Base-by-base conservation (phyloP, 2,329 filamentous ascomycete genomes). In the Penicillium sp. region DNA sequence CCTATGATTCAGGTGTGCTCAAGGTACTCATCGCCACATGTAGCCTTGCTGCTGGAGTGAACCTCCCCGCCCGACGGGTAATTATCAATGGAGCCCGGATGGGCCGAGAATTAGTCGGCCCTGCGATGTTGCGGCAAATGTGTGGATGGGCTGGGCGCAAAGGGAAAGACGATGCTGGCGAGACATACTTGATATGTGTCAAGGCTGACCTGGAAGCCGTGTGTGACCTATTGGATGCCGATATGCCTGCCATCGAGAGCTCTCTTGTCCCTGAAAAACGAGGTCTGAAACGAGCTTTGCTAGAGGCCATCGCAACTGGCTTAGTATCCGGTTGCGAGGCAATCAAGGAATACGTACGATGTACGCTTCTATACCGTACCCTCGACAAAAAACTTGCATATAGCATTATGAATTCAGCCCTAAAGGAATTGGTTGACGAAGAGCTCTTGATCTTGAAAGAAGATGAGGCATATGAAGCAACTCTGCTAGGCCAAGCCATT, bases 11-110 rank as follows among this genome's bases (percentile, higher is more conserved):
- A 39, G 88, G 89, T 0, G 77, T 83, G 5, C 70, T 92, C 19
- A 87, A 88, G 63, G 84, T 91, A 1, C 86, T 90, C 52, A 85
- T 91, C 16, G 90, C 90, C 37, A 93, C 90, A 1, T 91, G 89
- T 66, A 91, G 88, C 68, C 80, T 93, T 55, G 90, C 90, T n/a
- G 90, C 89, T 14, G 90, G 90, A n/a, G 90, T 93, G 57, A 92
- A 93, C 71, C 76, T 93, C 19, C 80, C 80, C 14, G 90, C 90
- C 8, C 80, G 90, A 52, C 80, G 90, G 62, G 90, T 93, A 1
- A 90, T 93, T 57, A 80, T 90, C 26, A 89, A 91, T 68, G 88
- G 86, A 59, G 89, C 87, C 29, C 82, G 87, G 41, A 91, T 92
- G 88, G 90, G 90, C 0, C 82, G 87, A 52, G 88, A 91, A 46